Evolutionary conservation across 106 monocot species (phyloP), one percentile per base, ranked within the genome.

Genomic region (Allium sativum): DNA sequence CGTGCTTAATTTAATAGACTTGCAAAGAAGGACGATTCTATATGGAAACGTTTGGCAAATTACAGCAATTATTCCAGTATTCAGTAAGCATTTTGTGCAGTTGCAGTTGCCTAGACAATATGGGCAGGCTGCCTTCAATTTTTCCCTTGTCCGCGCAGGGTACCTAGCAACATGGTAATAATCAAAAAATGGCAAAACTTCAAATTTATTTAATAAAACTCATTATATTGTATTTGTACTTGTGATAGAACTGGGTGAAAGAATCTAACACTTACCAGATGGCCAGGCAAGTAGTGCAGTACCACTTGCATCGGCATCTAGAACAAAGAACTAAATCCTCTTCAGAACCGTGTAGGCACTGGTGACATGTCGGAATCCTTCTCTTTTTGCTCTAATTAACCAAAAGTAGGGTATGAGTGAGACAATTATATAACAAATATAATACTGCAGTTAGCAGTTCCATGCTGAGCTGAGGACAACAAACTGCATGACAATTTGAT

Each of bases 301-400:
- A 66, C 18, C 40, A 21, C 66, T 40, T 45, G 54, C 52, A 52
- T 55, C 51, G 52, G 17, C 66, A 66, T 11, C 18, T 66, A 66
- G 53, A 66, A 50, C 54, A 66, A 31, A 48, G 20, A 64, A 48
- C 20, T 9, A 64, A 8, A 15, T 50, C 17, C 0, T 62, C 61
- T 48, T 48, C 31, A 64, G 50, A 64, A 64, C 21, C 20, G 48
- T 48, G 48, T 18, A 53, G 66, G 18, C 66, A 66, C 14, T 55
- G 66, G 54, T 66, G 66, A 50, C 66, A 66, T 5, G 51, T 66
- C 66, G 55, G 18, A 9, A 16, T 55, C 66, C 55, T 55, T 55
- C 55, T 55, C 55, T 55, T 16, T 16, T 52, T 52, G 2, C 31
- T 5, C 31, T 31, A 3, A 31, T 31, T 31, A 31, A 31, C 31